Evolutionary conservation across 208 protist genomes (phyloP).

Genomic region (Angomonas ambiguus): DNA sequence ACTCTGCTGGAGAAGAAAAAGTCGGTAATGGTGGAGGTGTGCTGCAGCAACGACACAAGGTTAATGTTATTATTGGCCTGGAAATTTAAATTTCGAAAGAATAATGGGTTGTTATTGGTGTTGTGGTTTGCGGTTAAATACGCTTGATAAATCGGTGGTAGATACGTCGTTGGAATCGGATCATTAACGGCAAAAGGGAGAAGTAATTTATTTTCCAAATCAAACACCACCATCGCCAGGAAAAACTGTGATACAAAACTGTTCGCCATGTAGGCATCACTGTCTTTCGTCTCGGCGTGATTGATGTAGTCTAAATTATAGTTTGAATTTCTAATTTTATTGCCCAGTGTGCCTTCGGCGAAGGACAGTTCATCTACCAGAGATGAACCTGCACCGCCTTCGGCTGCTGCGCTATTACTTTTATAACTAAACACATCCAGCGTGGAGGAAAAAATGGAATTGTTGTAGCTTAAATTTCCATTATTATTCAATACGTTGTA

Average conservation of each 20-base stretch:
- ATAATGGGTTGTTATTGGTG: conserved; percentile 5
- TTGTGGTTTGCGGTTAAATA: conserved; percentile 16
- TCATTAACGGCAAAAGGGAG: conserved; percentile 37
- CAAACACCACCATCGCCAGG: conserved; percentile 33
- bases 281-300: neutral
- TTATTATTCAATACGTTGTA: neutral
- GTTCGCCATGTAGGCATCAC: conserved; percentile 11
- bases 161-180: conserved; percentile 35
- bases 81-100: conserved; percentile 26
- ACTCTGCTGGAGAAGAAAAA: conserved; percentile 16
- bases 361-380: too few relatives aligned
- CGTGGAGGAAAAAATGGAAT: neutral
- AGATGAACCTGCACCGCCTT: neutral
- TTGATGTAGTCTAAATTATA: neutral
- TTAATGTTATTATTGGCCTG: conserved; percentile 33
- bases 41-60: conserved; percentile 36
- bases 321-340: conserved; percentile 7
- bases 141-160: conserved; percentile 21
- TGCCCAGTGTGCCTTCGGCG: neutral
- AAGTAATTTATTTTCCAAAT: conserved; percentile 24
- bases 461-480: neutral
- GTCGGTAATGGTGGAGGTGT: conserved; percentile 54
- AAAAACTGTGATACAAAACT: conserved; percentile 39
- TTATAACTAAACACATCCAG: neutral
- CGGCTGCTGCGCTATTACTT: neutral